Conservation (phyloP, 495 filamentous ascomycete genomes). For the Neurospora sp. region DNA sequence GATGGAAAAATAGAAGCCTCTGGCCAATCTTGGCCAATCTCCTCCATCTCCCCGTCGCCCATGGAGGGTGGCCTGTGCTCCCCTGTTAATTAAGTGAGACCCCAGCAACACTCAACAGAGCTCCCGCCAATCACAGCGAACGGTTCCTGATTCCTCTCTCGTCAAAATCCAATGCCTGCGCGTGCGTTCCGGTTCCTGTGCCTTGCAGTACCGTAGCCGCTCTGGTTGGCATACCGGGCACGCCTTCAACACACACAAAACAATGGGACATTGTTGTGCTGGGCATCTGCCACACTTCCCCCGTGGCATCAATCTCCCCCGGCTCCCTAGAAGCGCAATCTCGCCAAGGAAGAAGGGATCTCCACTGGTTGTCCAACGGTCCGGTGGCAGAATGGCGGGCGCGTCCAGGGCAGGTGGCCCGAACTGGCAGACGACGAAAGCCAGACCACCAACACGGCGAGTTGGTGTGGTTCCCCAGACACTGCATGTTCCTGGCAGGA, state of each 20-base stretch:
- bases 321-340: constrained; percentile 14
- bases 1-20: background rate
- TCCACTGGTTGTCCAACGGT: constrained; percentile 7
- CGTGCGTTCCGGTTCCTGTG: background rate
- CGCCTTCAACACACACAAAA: background rate
- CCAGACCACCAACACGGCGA: constrained; percentile 1
- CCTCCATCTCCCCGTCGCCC: background rate
- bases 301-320: background rate
- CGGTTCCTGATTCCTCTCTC: background rate
- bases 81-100: background rate
- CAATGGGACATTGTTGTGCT: background rate
- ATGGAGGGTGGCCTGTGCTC: background rate
- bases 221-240: background rate
- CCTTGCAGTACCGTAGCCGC: background rate
- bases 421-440: background rate
- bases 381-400: background rate
- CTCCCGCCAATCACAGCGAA: background rate
- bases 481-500: background rate
- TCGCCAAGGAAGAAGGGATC: constrained; percentile 23
- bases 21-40: background rate
- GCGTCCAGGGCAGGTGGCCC: constrained; percentile 2
- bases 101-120: background rate
- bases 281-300: constrained; percentile 7
- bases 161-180: background rate
- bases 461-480: background rate